Conservation (phyloP, 441 rosid genomes). For the Isatis lusitanica region DNA sequence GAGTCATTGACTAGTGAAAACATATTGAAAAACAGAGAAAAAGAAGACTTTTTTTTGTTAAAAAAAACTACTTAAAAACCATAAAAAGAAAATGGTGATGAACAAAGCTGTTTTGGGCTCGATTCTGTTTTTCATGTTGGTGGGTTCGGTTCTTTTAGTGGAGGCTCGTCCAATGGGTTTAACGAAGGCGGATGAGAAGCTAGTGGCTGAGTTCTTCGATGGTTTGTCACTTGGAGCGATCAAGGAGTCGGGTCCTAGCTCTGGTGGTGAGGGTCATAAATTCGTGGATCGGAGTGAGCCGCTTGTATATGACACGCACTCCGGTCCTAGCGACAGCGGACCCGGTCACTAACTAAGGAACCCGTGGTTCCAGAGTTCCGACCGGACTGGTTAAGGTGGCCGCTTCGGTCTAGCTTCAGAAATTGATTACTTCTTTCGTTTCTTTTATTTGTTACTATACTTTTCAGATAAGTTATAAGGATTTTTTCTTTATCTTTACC, state of each 20-base stretch:
- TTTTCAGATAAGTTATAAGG: not conserved
- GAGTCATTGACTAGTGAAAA: not conserved
- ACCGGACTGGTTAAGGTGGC: not conserved
- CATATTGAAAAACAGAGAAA: not conserved
- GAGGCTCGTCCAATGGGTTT: slow-evolving; percentile 60
- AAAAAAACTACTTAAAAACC: not conserved
- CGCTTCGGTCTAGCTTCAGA: not conserved
- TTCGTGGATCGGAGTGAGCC: slow-evolving; percentile 27
- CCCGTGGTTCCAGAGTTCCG: not conserved
- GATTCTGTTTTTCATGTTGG: slow-evolving; percentile 34
- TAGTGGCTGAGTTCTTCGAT: slow-evolving; percentile 43
- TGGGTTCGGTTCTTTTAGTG: slow-evolving; percentile 24
- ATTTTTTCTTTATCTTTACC: not conserved
- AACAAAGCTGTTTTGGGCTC: slow-evolving; percentile 26
- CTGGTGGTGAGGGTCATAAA: slow-evolving; percentile 60
- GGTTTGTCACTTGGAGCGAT: slow-evolving; percentile 58
- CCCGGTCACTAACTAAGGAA: slow-evolving; percentile 43
- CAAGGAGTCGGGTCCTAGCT: slow-evolving; percentile 64
- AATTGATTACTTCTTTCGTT: slow-evolving; percentile 10
- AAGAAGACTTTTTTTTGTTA: not conserved
- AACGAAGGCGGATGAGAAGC: slow-evolving; percentile 29
- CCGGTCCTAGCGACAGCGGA: slow-evolving; percentile 57
- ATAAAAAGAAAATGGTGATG: slow-evolving; percentile 33
- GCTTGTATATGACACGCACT: slow-evolving; percentile 33
- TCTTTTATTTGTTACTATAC: not conserved